Evolutionary conservation across 2,329 filamentous ascomycete species (phyloP), one percentile per base, ranked within the genome.

Genomic region (Neurospora sp.): DNA sequence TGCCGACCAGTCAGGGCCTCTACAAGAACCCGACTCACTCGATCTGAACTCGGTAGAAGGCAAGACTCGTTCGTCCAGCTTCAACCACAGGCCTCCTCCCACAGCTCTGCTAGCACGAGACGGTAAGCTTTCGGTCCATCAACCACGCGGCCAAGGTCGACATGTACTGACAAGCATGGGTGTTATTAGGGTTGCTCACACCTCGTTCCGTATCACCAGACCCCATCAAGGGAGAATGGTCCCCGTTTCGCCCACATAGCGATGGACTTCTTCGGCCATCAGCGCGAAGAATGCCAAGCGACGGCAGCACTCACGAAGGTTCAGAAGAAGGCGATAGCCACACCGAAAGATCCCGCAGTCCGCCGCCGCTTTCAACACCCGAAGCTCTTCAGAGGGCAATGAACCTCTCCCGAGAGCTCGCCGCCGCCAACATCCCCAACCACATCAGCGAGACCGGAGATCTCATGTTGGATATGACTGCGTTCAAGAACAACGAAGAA

Each of bases 401-500:
- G 77, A 89, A 90, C 37, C 84, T 99, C 11, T 97, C 95, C 10
- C 92, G 92, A 78, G 94, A 94, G 78, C 86, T 99, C 2, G 92
- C 92, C 66, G 90, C 89, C 3, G 96, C 92, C 66, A 97, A 98
- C 77, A 98, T 99, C 71, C 93, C 93, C 6, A 96, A 91, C 70
- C 90, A 92, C 73, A 90, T 99, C n/a, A 98, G 91, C 0, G 93
- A 97, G 70, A 91, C 88, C 0, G 96, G 96, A 17, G 96, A 99
- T 80, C 83, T 99, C 69, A 98, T 98, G 93, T 83, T 99, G 68
- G 96, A 99, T 79, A 97, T 99, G 94, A 94, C 93, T 0, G 93
- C 93, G 0, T 97, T 97, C 82, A 98, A 97, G 80, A 92, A 91
- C 78, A 96, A 90, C 76, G 95, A 98, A 74, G 93, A 97, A 75